phyloP scores from a whole-genome alignment of 352 stramenopile genomes.

The Vaucheria bursata region DNA sequence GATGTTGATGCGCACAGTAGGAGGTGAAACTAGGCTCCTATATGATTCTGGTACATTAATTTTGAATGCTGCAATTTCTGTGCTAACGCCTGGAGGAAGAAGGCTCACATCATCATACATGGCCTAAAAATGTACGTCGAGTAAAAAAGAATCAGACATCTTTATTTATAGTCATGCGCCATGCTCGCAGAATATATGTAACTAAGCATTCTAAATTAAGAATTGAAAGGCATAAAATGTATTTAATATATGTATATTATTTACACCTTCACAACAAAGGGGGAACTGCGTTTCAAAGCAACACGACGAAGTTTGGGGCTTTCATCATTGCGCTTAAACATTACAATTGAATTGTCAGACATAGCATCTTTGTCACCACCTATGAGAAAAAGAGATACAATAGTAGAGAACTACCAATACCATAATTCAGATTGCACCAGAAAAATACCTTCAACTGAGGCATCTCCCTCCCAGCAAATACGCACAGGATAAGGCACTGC shows the following conservation, averaged over 20 bases:
- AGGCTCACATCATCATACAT: slow-evolving; percentile 66
- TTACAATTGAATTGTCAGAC: slow-evolving; percentile 71
- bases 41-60: slow-evolving; percentile 19
- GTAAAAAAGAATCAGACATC: too few relatives aligned
- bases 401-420: too few relatives aligned
- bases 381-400: too few relatives aligned
- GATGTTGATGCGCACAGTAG: slow-evolving; percentile 18
- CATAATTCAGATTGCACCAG: too few relatives aligned
- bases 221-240: too few relatives aligned
- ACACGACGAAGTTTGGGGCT: slow-evolving; percentile 94
- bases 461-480: slow-evolving; percentile 72
- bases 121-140: slow-evolving; percentile 49
- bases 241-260: too few relatives aligned
- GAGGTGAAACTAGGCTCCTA: neutral
- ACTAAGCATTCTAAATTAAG: too few relatives aligned
- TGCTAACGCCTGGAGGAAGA: slow-evolving; percentile 27
- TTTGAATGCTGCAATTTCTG: slow-evolving; percentile 26
- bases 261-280: slow-evolving; percentile 77
- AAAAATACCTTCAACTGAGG: slow-evolving; percentile 52
- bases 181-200: too few relatives aligned
- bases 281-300: slow-evolving; percentile 78
- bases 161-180: too few relatives aligned
- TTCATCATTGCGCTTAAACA: slow-evolving; percentile 88
- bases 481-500: slow-evolving; percentile 74
- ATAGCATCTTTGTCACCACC: slow-evolving; percentile 71